Evolutionary conservation across 805 yeast species (phyloP).

Genomic region (Schizosaccharomyces osmophilus): DNA sequence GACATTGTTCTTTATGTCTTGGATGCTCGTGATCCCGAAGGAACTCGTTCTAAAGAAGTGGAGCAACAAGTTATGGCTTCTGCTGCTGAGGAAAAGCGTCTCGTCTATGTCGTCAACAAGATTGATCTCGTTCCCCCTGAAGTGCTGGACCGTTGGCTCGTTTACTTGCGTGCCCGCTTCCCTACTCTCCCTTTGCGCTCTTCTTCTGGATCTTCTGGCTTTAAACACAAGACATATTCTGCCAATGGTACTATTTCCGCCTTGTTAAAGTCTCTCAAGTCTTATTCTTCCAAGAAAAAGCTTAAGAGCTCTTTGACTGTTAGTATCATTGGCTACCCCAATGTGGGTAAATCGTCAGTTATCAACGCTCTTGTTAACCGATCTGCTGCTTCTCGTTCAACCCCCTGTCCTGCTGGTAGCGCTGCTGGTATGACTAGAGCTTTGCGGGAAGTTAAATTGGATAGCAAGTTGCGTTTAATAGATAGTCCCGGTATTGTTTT

Average conservation of each 20-base stretch:
- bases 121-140: slow-evolving; percentile 78
- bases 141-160: slow-evolving; percentile 63
- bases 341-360: slow-evolving; percentile 45
- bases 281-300: slow-evolving; percentile 62
- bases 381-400: slow-evolving; percentile 29
- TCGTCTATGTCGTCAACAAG: slow-evolving; percentile 69
- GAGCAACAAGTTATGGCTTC: slow-evolving; percentile 70
- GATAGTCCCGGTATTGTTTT: slow-evolving; percentile 97
- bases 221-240: slow-evolving; percentile 45
- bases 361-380: slow-evolving; percentile 62
- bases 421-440: slow-evolving; percentile 93
- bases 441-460: slow-evolving; percentile 76
- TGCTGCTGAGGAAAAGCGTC: slow-evolving; percentile 40
- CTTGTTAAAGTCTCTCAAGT: slow-evolving; percentile 56
- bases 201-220: slow-evolving; percentile 42
- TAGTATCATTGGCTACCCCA: slow-evolving; percentile 93
- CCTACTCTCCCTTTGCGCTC: slow-evolving; percentile 74
- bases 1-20: slow-evolving; percentile 82
- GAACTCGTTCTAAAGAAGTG: slow-evolving; percentile 73
- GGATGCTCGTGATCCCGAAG: slow-evolving; percentile 93
- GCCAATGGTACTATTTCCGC: slow-evolving; percentile 47
- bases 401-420: slow-evolving; percentile 88
- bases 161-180: slow-evolving; percentile 52
- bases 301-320: slow-evolving; percentile 73
- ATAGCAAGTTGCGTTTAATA: slow-evolving; percentile 61